These are phyloP conservation scores for Inonotus obliquus DNA, from an alignment of 1,284 basidiomycete species.

Conservation along the genomic window DNA sequence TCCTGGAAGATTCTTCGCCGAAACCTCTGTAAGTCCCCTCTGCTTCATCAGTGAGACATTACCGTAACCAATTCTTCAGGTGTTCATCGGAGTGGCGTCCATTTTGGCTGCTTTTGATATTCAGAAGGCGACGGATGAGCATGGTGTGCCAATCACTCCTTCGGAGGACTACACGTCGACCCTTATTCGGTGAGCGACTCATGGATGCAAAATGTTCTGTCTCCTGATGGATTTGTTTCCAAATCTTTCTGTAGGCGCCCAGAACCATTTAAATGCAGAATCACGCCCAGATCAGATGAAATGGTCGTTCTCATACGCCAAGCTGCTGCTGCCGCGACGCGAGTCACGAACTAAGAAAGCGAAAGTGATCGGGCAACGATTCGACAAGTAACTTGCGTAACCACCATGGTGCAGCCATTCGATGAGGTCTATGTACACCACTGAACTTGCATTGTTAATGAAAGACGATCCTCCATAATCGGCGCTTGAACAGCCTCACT, in stretches of 20 bases:
- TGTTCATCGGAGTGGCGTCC: conserved; percentile 9
- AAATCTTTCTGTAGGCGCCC: conserved; percentile 13
- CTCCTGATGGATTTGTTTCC: not conserved
- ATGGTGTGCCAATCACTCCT: conserved; percentile 14
- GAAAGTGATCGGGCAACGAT: not conserved
- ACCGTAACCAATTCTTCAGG: not conserved
- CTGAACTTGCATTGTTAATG: too few species aligned
- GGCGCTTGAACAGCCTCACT: too few species aligned
- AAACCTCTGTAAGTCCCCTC: conserved; percentile 15
- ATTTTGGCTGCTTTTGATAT: conserved; percentile 22
- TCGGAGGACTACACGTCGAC: not conserved
- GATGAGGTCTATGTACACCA: too few species aligned
- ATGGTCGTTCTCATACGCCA: not conserved
- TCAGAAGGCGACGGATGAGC: conserved; percentile 14
- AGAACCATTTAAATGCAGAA: conserved; percentile 20
- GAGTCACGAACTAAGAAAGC: not conserved
- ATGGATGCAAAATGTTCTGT: not conserved
- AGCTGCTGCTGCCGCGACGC: not conserved
- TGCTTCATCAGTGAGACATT: not conserved
- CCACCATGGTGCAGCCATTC: too few species aligned
- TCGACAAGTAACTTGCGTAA: not conserved
- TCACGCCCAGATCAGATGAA: conserved; percentile 16
- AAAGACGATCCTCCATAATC: too few species aligned
- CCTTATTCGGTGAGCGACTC: conserved; percentile 2
- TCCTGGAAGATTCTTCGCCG: conserved; percentile 19